Conservation (phyloP, 345 rosid species). For the Gossypium arboreum region DNA sequence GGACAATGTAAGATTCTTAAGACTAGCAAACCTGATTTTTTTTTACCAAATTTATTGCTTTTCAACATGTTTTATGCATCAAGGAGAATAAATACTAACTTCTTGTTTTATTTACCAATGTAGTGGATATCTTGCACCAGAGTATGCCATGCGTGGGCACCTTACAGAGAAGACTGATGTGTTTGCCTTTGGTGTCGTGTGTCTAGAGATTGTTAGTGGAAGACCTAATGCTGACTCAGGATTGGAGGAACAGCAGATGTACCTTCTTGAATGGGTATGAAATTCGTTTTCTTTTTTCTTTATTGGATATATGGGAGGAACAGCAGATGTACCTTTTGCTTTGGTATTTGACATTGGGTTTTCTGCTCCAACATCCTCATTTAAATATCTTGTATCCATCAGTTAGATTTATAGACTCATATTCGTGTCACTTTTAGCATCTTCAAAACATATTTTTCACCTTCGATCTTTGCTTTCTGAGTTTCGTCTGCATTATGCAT, state of each 20-base stretch:
- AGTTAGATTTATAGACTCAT: neutral
- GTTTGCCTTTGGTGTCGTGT: conserved; percentile 44
- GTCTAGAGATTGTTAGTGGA: conserved; percentile 38
- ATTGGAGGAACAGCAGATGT: conserved; percentile 32
- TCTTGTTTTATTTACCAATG: neutral
- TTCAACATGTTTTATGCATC: neutral
- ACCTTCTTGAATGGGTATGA: conserved; percentile 52
- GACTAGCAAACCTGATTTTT: neutral
- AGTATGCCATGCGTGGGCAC: conserved; percentile 51
- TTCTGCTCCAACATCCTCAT: neutral
- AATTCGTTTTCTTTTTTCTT: too few relatives aligned
- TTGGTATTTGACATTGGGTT: neutral
- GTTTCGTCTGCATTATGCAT: neutral
- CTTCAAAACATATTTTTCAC: neutral
- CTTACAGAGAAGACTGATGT: conserved; percentile 48
- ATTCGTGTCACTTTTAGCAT: neutral
- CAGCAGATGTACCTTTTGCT: neutral
- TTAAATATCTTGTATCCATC: neutral
- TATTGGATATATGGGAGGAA: neutral
- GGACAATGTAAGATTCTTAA: conserved; percentile 43
- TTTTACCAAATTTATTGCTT: neutral
- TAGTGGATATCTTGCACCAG: conserved; percentile 44
- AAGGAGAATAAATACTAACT: neutral
- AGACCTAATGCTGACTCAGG: conserved; percentile 36
- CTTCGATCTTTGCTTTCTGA: neutral